Base-by-base conservation (phyloP, 169 alveolate genomes). In the Eimeria necatrix region DNA sequence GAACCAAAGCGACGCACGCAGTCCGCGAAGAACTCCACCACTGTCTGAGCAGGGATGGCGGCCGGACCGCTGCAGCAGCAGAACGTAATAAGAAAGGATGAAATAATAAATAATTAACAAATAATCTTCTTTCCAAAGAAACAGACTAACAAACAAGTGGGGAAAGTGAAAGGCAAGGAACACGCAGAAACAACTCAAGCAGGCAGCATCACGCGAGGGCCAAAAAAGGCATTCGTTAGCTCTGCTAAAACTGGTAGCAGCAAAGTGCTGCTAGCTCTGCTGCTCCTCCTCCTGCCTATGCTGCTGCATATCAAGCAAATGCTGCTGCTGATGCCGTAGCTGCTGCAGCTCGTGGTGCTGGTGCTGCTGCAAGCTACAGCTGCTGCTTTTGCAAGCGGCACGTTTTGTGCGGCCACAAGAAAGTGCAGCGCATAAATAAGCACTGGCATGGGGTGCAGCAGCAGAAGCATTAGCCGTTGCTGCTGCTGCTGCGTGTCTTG, bases 11-110 rank as follows among this genome's bases (percentile, higher is more conserved):
- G 74, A 52, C 96, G 83, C 20, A 96, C 96, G 32, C 94, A 95
- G 73, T 95, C 90, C 41, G 94, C 91, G 76, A 97, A 96, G 61
- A 80, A 53, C 71, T 97, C 94, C 48, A 94, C 83, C 48, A 97
- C 81, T 9, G 98, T 97, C 49, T 41, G 73, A 5, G 98, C 98
- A 49, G 95, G 84, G 59, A 83, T 71, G 18, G 96, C 3, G 16
- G 96, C 98, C 46, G 94, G 95, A 22, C 98, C 98, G 91, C 91
- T 81, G 70, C 73, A 51, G 46, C 26, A 49, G 56, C 85, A 74
- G 56, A 9, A 22, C 56, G 41, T 2, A 32, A 32, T 32, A 32
- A n/a, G 22, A 12, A 10, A 41, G 85, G 56, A 46, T 48, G 32
- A 8, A 32, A 32, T 9, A 24, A 32, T 8, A 18, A n/a, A 18